Evolutionary conservation across 116 monocot species (phyloP).

Genomic region (Trichopus zeylanicus): DNA sequence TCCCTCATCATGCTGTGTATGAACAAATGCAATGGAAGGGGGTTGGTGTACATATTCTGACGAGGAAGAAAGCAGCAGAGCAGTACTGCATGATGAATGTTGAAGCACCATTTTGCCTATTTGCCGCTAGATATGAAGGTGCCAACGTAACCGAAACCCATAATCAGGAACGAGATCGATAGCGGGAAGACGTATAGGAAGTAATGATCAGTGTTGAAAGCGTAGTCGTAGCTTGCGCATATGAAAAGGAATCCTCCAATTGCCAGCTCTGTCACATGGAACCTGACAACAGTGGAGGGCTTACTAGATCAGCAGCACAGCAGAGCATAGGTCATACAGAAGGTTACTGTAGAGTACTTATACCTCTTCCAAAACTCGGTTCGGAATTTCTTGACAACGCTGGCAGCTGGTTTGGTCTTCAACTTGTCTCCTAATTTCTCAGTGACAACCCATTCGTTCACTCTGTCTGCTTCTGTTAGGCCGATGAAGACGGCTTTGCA

Average conservation of each 20-base stretch:
- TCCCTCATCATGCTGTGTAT: no score
- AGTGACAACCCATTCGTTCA: conserved; percentile 53
- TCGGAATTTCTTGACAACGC: neutral
- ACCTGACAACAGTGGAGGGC: neutral
- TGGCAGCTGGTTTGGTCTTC: neutral
- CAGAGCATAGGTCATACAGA: neutral
- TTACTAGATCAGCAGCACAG: no score
- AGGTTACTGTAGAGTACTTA: neutral
- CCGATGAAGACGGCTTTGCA: conserved; percentile 29
- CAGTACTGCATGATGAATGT: neutral
- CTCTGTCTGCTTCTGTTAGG: conserved; percentile 25
- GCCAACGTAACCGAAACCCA: conserved; percentile 20
- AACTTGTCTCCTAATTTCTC: conserved; percentile 28
- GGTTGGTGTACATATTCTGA: neutral
- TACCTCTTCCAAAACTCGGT: conserved; percentile 6
- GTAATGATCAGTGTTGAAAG: neutral
- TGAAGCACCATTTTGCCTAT: neutral
- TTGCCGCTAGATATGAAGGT: neutral
- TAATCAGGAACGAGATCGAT: conserved; percentile 7
- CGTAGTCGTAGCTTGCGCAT: conserved; percentile 14
- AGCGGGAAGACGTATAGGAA: conserved; percentile 12
- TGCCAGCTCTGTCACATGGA: conserved; percentile 5
- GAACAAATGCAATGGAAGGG: neutral
- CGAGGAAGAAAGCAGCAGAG: neutral
- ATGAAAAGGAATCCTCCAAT: conserved; percentile 8